These are phyloP conservation scores for Schwanniomyces polymorphus DNA, from an alignment of 805 yeast species.

Conservation along the genomic window DNA sequence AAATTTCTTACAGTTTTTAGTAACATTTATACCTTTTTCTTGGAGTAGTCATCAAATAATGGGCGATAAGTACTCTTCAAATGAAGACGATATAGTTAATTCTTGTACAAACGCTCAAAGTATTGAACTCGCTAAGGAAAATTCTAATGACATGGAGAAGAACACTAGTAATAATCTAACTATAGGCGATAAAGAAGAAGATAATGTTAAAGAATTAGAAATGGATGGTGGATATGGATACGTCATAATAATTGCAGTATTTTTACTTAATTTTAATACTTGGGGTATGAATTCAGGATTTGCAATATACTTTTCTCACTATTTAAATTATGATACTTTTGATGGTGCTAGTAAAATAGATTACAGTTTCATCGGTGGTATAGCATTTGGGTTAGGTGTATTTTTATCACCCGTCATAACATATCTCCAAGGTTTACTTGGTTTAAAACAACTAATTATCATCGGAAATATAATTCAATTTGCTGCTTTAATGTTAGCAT, in stretches of 20 bases:
- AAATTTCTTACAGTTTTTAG: neutral
- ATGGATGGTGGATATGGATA: constrained; percentile 70
- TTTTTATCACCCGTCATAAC: constrained; percentile 52
- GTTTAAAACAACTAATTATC: constrained; percentile 38
- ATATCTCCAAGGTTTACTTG: constrained; percentile 44
- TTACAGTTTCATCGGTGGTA: constrained; percentile 68
- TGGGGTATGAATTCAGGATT: constrained; percentile 77
- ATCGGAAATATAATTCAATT: constrained; percentile 54
- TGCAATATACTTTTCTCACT: constrained; percentile 62
- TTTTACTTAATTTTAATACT: constrained; percentile 53
- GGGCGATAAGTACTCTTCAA: neutral
- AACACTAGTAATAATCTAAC: neutral
- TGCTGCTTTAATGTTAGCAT: constrained; percentile 58
- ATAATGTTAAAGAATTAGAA: constrained; percentile 5
- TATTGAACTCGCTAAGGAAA: neutral
- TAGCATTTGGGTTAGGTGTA: constrained; percentile 59
- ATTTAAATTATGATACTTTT: constrained; percentile 50
- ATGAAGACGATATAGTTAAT: neutral
- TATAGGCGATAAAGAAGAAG: constrained; percentile 1
- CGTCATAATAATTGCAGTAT: constrained; percentile 55
- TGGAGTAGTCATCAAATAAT: neutral
- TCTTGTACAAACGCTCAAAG: neutral
- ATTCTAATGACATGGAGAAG: neutral
- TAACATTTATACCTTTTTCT: neutral
- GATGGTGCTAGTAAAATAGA: constrained; percentile 57